Conservation (phyloP, 495 filamentous ascomycete genomes). For the Penicillium crystallinum region DNA sequence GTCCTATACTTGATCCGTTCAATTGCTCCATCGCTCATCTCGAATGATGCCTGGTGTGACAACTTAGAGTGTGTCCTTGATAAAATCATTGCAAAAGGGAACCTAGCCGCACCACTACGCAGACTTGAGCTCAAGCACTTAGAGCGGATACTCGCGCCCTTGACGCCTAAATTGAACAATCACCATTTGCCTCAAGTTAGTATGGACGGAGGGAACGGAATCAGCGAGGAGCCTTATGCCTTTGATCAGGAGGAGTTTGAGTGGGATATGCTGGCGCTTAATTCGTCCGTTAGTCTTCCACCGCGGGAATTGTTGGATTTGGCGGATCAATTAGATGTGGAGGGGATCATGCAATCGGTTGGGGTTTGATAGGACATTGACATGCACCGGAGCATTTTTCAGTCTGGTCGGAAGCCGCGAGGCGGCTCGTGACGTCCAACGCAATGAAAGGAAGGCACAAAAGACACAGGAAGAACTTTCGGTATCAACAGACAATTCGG, state of each 20-base stretch:
- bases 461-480: too few species aligned
- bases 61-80: slow-evolving; percentile 23
- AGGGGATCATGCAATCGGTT: slow-evolving; percentile 28
- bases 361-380: background rate
- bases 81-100: slow-evolving; percentile 24
- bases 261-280: slow-evolving; percentile 26
- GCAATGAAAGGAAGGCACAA: too few species aligned
- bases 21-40: slow-evolving; percentile 21
- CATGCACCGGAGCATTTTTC: too few species aligned
- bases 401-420: too few species aligned
- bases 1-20: slow-evolving; percentile 27
- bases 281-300: slow-evolving; percentile 24
- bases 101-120: slow-evolving; percentile 22
- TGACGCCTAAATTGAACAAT: slow-evolving; percentile 17
- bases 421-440: too few species aligned
- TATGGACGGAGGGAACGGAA: slow-evolving; percentile 1
- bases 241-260: slow-evolving; percentile 24
- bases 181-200: background rate
- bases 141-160: slow-evolving; percentile 24
- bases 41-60: slow-evolving; percentile 23
- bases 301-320: slow-evolving; percentile 25
- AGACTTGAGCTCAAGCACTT: slow-evolving; percentile 22
- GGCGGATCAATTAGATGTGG: slow-evolving; percentile 28
- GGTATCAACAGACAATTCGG: too few species aligned
- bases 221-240: slow-evolving; percentile 11